Evolutionary conservation across 345 rosid genomes (phyloP).

Genomic region (Euphorbia lathyris): DNA sequence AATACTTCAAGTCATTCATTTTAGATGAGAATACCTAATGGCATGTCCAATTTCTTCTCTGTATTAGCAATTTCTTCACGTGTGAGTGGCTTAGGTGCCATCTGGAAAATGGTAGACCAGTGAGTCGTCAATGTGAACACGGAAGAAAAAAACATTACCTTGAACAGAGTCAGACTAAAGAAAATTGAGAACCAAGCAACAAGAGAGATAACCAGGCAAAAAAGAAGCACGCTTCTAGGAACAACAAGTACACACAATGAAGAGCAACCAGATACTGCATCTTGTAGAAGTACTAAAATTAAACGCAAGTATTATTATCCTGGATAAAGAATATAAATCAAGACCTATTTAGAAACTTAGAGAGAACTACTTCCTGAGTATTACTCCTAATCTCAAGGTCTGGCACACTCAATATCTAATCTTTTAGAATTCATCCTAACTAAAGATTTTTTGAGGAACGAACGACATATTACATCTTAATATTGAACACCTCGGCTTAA

Average conservation of each 20-base stretch:
- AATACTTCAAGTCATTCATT: neutral
- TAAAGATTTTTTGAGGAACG: neutral
- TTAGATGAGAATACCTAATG: slow-evolving; percentile 49
- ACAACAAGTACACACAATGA: neutral
- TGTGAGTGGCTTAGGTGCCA: slow-evolving; percentile 64
- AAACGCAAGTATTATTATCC: no score
- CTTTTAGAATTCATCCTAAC: neutral
- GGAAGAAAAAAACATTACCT: neutral
- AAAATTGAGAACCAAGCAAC: neutral
- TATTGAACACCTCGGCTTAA: neutral
- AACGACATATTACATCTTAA: neutral
- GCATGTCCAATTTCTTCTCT: slow-evolving; percentile 87
- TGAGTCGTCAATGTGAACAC: neutral
- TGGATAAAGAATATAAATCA: neutral
- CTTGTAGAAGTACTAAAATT: no score
- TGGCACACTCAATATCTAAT: neutral
- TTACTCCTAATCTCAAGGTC: neutral
- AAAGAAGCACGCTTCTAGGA: no score
- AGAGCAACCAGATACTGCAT: neutral
- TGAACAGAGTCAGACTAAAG: neutral
- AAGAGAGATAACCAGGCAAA: neutral
- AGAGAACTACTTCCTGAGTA: neutral
- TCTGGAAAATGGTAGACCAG: slow-evolving; percentile 26
- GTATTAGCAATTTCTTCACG: slow-evolving; percentile 76
- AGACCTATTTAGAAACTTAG: no score